These are phyloP conservation scores for Gnomoniopsis sp. DNA, from an alignment of 2,329 filamentous ascomycete species.

Conservation along the genomic window DNA sequence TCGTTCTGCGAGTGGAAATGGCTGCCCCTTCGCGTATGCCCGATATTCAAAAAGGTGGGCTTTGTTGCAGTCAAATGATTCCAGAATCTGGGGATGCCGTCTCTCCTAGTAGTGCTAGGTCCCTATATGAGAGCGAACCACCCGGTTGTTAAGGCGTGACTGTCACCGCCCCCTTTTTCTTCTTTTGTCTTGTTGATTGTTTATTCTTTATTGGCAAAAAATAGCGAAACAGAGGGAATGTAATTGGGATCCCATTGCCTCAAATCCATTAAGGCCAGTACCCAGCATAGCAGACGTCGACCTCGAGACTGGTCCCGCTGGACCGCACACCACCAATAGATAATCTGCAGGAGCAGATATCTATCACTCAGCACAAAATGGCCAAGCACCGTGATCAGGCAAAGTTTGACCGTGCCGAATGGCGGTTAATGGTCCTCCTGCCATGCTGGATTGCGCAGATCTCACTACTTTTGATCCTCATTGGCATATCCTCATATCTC, in stretches of 20 bases:
- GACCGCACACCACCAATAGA: neutral
- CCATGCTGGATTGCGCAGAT: conserved; percentile 51
- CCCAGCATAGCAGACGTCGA: neutral
- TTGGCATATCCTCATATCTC: conserved; percentile 52
- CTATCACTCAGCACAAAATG: conserved; percentile 25
- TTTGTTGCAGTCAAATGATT: conserved; percentile 2
- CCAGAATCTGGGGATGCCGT: conserved; percentile 10
- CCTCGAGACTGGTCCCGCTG: neutral
- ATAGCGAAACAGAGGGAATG: too few species aligned
- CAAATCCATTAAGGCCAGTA: neutral
- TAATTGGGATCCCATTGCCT: neutral
- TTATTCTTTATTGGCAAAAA: too few species aligned
- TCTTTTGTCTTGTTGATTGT: neutral
- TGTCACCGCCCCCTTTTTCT: conserved; percentile 10
- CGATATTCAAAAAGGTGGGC: conserved; percentile 13
- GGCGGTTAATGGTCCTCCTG: conserved; percentile 44
- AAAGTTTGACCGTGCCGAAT: conserved; percentile 49
- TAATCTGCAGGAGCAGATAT: neutral
- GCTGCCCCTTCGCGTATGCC: conserved; percentile 6
- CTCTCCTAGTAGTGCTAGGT: conserved; percentile 9
- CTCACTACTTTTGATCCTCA: conserved; percentile 39
- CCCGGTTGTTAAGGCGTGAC: neutral
- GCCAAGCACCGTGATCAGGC: conserved; percentile 46
- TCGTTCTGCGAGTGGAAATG: conserved; percentile 4
- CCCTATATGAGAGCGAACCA: conserved; percentile 5